A percentile compares a stretch with the other conserved stretches of the same genome.
Evolutionary conservation across 371 early-diverging fungal genomes (phyloP).

Genomic region (Zancudomyces culisetae): DNA sequence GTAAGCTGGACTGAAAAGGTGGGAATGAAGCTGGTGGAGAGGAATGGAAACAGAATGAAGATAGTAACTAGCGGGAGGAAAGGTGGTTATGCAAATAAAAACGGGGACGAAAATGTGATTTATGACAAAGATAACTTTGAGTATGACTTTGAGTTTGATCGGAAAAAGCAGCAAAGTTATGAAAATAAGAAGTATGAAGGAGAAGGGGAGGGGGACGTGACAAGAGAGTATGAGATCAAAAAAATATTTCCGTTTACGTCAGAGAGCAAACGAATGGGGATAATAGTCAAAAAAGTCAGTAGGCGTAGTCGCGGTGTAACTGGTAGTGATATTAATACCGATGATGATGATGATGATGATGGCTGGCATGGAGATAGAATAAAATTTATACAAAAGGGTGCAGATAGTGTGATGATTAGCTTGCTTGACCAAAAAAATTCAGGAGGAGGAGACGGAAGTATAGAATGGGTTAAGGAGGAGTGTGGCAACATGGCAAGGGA

Average conservation of each 20-base stretch:
- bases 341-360: neutral
- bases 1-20: constrained; percentile 88
- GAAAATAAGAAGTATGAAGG: neutral
- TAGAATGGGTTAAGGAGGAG: constrained; percentile 98
- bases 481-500: constrained; percentile 98
- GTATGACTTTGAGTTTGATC: too few species aligned
- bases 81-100: too few species aligned
- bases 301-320: too few species aligned
- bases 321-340: neutral
- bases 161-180: neutral
- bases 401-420: constrained; percentile 88
- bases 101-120: too few species aligned
- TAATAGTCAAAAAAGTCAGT: constrained; percentile 76
- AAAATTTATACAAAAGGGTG: constrained; percentile 90
- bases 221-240: constrained; percentile 47
- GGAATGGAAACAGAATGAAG: constrained; percentile 25
- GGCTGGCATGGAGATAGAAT: constrained; percentile 33
- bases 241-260: constrained; percentile 95
- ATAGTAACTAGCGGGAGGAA: too few species aligned
- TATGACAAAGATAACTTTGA: too few species aligned
- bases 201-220: neutral
- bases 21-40: constrained; percentile 62
- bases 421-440: constrained; percentile 79
- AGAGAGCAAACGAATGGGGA: constrained; percentile 98
- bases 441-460: too few species aligned